A percentile compares a stretch with the other conserved stretches of the same genome.
phyloP scores from a whole-genome alignment of 2,329 filamentous ascomycete species.

The Stachybotrys chartarum region DNA sequence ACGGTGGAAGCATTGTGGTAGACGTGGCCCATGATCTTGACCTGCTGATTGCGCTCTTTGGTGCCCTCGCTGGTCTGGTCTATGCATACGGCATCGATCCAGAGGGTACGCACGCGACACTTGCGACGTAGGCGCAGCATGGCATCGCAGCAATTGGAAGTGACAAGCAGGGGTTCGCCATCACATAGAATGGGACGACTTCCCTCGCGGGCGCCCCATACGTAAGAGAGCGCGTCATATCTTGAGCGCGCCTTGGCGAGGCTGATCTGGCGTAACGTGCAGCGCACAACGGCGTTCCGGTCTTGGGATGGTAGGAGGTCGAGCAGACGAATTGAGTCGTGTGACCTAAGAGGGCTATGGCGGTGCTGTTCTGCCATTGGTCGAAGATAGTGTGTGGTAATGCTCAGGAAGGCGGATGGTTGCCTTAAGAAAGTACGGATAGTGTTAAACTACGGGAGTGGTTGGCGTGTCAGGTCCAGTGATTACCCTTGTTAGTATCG shows the following conservation, averaged over 20 bases:
- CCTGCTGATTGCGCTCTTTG: constrained; percentile 1
- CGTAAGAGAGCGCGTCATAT: background rate
- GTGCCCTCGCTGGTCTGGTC: background rate
- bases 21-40: constrained; percentile 1
- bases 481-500: no score
- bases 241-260: background rate
- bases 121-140: background rate
- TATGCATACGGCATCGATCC: background rate
- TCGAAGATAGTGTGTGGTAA: no score
- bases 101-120: background rate
- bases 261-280: background rate
- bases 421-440: no score
- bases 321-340: no score
- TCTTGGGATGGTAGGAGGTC: background rate
- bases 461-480: no score
- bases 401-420: no score
- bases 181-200: background rate
- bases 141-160: background rate
- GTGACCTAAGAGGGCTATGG: no score
- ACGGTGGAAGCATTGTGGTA: background rate
- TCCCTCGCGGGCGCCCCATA: background rate
- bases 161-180: background rate
- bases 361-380: no score
- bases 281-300: background rate
- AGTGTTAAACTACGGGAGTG: no score